These are phyloP conservation scores for Fragosphaeria purpurea DNA, from an alignment of 2,329 filamentous ascomycete genomes.

Conservation along the genomic window DNA sequence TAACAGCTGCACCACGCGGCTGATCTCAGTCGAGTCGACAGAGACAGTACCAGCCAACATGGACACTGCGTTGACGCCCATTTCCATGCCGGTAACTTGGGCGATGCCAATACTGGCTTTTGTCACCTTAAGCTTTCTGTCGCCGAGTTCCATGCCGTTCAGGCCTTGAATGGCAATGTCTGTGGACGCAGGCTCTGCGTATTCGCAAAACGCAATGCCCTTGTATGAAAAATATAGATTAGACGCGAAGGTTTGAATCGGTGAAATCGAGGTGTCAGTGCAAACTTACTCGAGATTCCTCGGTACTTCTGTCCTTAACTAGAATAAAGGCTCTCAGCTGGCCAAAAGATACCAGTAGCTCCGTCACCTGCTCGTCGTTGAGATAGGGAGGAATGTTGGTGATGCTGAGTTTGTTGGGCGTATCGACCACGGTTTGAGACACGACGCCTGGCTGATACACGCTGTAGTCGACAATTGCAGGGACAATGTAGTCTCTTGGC, in stretches of 20 bases:
- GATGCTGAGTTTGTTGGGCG: slow-evolving; percentile 89
- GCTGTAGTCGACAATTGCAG: slow-evolving; percentile 62
- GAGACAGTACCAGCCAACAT: slow-evolving; percentile 89
- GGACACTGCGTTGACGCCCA: slow-evolving; percentile 95
- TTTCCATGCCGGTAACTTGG: slow-evolving; percentile 85
- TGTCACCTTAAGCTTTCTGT: slow-evolving; percentile 72
- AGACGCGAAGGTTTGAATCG: no score
- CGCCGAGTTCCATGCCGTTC: slow-evolving; percentile 87
- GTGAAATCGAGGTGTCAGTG: no score
- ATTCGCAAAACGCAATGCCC: slow-evolving; percentile 97
- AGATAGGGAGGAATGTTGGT: slow-evolving; percentile 83
- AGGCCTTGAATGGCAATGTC: slow-evolving; percentile 82
- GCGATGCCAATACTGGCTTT: slow-evolving; percentile 89
- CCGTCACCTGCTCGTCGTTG: slow-evolving; percentile 81
- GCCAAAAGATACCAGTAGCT: slow-evolving; percentile 83
- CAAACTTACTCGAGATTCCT: slow-evolving; percentile 69
- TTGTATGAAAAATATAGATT: no score
- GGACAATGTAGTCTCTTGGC: slow-evolving; percentile 96
- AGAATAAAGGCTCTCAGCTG: slow-evolving; percentile 86
- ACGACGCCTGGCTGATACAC: slow-evolving; percentile 68
- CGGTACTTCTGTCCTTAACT: slow-evolving; percentile 75
- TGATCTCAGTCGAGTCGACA: slow-evolving; percentile 61
- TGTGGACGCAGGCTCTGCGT: slow-evolving; percentile 65
- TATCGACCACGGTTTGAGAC: slow-evolving; percentile 76
- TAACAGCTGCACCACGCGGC: slow-evolving; percentile 79